These are phyloP conservation scores for Suillus ampliporus DNA, from an alignment of 768 basidiomycete species.

Conservation along the genomic window DNA sequence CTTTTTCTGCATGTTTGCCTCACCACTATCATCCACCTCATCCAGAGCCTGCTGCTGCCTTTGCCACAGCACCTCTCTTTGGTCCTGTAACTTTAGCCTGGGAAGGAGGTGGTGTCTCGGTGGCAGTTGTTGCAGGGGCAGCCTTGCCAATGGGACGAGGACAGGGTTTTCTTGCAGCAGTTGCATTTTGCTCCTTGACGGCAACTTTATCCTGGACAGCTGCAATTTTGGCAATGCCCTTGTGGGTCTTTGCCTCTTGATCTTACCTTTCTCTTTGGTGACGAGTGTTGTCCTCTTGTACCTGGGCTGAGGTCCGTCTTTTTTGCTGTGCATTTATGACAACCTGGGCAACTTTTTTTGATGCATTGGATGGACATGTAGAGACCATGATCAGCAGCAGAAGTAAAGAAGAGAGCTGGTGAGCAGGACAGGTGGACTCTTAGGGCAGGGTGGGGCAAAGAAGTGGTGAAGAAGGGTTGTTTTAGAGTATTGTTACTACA, in stretches of 20 bases:
- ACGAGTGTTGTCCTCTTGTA: neutral
- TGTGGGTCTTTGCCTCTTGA: neutral
- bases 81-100: neutral
- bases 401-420: neutral
- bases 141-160: neutral
- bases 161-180: neutral
- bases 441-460: too few relatives aligned
- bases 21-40: neutral
- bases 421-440: too few relatives aligned
- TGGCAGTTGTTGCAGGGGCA: neutral
- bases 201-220: neutral
- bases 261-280: neutral
- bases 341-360: neutral
- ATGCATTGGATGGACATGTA: neutral
- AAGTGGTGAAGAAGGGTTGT: too few relatives aligned
- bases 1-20: too few relatives aligned
- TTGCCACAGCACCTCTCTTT: too few relatives aligned
- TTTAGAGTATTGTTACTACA: too few relatives aligned
- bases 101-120: neutral
- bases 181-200: neutral
- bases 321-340: neutral
- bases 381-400: neutral
- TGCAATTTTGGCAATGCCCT: neutral
- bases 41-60: neutral
- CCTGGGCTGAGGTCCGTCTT: neutral